Percentiles rank a stretch among this genome's conserved stretches.
phyloP scores from a whole-genome alignment of 2,329 filamentous ascomycete genomes.

The Ophiognomonia clavigignenti-juglandacearum region DNA sequence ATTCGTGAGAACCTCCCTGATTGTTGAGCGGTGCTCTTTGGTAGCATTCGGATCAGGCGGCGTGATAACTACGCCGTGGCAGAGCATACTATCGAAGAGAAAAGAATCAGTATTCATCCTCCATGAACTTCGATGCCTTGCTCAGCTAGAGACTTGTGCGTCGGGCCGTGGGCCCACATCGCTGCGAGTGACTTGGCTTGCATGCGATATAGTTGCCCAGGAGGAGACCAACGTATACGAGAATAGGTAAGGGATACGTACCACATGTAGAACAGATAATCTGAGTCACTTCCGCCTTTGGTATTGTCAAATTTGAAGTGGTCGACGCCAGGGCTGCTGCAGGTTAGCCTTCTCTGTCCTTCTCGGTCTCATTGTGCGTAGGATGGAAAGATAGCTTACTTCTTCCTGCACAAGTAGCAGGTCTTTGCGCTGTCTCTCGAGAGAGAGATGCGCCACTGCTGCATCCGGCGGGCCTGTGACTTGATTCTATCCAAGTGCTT shows the following conservation, averaged over 20 bases:
- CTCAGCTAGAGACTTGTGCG: not conserved
- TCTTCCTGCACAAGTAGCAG: not conserved
- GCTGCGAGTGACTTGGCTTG: not conserved
- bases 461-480: not conserved
- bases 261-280: not conserved
- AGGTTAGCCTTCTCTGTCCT: not conserved
- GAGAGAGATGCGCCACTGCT: not conserved
- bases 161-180: too few species aligned
- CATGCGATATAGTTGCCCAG: not conserved
- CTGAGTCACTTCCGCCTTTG: not conserved
- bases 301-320: not conserved
- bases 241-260: not conserved
- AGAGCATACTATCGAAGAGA: not conserved
- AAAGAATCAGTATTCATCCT: not conserved
- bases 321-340: not conserved
- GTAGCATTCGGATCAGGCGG: not conserved
- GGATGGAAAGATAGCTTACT: not conserved
- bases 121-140: not conserved
- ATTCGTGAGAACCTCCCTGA: not conserved
- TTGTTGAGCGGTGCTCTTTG: not conserved
- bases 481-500: not conserved
- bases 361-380: too few species aligned
- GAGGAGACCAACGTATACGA: not conserved
- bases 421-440: not conserved
- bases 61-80: not conserved